A percentile compares a stretch with the other conserved stretches of the same genome.
These are phyloP conservation scores for Phaffia tasmanica DNA, from an alignment of 768 basidiomycete species.

Conservation along the genomic window DNA sequence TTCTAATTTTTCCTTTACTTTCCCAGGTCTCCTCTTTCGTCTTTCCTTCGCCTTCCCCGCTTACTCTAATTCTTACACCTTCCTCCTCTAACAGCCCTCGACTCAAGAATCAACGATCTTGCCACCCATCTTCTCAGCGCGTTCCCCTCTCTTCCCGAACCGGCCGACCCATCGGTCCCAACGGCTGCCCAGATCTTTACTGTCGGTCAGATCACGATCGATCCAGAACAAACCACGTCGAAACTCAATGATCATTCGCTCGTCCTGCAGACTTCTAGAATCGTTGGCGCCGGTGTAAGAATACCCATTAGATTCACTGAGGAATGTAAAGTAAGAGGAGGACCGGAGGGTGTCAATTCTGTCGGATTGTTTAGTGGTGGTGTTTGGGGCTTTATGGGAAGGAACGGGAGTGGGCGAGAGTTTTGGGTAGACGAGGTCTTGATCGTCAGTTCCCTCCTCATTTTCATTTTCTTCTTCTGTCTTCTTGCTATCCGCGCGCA, in stretches of 20 bases:
- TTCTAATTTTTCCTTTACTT: neutral
- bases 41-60: neutral
- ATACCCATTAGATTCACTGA: slow-evolving; percentile 62
- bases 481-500: neutral
- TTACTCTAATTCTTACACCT: neutral
- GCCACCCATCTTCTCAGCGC: no score
- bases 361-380: slow-evolving; percentile 78
- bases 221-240: slow-evolving; percentile 9
- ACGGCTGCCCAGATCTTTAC: slow-evolving; percentile 42
- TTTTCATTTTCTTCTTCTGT: neutral
- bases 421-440: slow-evolving; percentile 75
- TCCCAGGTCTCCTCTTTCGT: slow-evolving; percentile 8
- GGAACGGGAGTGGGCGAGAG: slow-evolving; percentile 79
- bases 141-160: no score
- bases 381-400: slow-evolving; percentile 72
- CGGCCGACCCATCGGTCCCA: no score
- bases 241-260: slow-evolving; percentile 68
- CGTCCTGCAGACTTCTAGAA: slow-evolving; percentile 71
- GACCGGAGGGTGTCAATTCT: slow-evolving; percentile 51
- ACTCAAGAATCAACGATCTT: no score
- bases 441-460: slow-evolving; percentile 46
- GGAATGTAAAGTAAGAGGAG: slow-evolving; percentile 55
- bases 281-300: slow-evolving; percentile 50
- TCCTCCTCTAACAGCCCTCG: neutral
- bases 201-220: slow-evolving; percentile 51